Percentiles rank a stretch among this genome's conserved stretches.
Conservation (phyloP, 768 basidiomycete species). For the Ramaria rubella region DNA sequence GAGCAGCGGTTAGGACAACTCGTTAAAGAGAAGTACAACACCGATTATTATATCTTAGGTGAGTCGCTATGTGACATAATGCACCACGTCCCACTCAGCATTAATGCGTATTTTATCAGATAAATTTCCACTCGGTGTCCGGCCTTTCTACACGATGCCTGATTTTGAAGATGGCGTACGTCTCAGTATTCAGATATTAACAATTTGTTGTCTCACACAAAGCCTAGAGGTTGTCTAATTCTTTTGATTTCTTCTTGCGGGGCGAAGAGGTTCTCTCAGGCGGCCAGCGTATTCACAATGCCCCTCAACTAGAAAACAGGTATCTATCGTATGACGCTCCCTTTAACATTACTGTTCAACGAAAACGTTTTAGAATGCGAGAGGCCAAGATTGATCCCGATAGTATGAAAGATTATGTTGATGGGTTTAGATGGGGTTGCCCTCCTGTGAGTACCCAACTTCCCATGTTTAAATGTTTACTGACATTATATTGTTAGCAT, state of each 20-base stretch:
- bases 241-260: slow-evolving; percentile 52
- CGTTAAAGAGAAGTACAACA: slow-evolving; percentile 45
- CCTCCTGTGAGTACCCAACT: slow-evolving; percentile 28
- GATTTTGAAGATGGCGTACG: slow-evolving; percentile 32
- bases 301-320: slow-evolving; percentile 32
- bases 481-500: slow-evolving; percentile 22
- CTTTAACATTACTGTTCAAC: neutral
- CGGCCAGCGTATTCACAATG: slow-evolving; percentile 46
- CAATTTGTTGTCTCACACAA: neutral
- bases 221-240: slow-evolving; percentile 37
- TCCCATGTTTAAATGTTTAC: neutral
- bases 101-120: slow-evolving; percentile 22
- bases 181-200: slow-evolving; percentile 13
- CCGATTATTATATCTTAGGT: slow-evolving; percentile 47
- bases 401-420: slow-evolving; percentile 40
- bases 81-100: neutral
- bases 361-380: slow-evolving; percentile 22
- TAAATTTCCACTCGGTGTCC: slow-evolving; percentile 44
- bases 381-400: slow-evolving; percentile 33
- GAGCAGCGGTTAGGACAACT: slow-evolving; percentile 43
- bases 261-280: slow-evolving; percentile 51
- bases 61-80: neutral
- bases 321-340: neutral
- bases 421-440: slow-evolving; percentile 43
- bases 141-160: slow-evolving; percentile 55